A percentile compares a stretch with the other conserved stretches of the same genome.
Conservation (phyloP, 306 rosid genomes). For the Gynostemma pentaphyllum region DNA sequence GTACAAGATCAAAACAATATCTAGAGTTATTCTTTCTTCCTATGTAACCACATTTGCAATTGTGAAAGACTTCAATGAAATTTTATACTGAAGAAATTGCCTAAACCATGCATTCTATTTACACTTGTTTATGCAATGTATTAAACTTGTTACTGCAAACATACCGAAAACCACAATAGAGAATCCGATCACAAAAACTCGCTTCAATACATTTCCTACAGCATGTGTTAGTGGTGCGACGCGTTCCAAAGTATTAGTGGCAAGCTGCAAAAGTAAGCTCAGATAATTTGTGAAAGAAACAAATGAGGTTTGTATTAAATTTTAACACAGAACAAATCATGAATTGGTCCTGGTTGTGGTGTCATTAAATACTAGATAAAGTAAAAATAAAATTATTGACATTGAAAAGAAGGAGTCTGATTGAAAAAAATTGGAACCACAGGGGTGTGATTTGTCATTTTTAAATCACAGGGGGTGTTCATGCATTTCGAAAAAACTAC, state of each 20-base stretch:
- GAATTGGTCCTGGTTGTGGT: background rate
- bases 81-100: background rate
- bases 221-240: conserved; percentile 78
- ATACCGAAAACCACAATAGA: conserved; percentile 68
- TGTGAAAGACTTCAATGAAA: background rate
- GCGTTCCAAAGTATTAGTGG: conserved; percentile 63
- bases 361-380: background rate
- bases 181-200: conserved; percentile 73
- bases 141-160: background rate
- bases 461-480: too few species aligned
- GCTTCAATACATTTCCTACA: conserved; percentile 72
- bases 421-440: too few species aligned
- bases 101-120: background rate
- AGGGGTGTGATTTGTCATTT: too few species aligned
- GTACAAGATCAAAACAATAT: too few species aligned
- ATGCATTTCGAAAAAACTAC: too few species aligned
- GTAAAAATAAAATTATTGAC: too few species aligned
- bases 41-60: too few species aligned
- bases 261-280: conserved; percentile 35
- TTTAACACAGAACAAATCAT: background rate
- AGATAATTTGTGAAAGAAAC: background rate
- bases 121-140: background rate
- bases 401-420: too few species aligned
- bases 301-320: too few species aligned
- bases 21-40: too few species aligned